Conservation (phyloP, 1,139 yeast genomes). For the Tardiomyces digboiensis region DNA sequence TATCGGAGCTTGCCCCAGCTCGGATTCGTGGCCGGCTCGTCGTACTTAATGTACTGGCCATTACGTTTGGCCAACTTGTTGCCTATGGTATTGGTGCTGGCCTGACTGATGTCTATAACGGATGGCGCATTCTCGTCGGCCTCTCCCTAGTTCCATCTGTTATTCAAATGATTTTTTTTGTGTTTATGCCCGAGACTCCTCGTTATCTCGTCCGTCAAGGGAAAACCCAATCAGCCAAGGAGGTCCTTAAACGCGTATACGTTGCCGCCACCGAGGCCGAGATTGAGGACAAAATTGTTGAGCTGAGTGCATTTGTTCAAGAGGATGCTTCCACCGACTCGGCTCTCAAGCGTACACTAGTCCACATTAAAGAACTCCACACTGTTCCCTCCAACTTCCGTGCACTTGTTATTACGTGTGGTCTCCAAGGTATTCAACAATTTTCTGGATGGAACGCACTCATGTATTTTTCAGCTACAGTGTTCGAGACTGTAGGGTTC, state of each 20-base stretch:
- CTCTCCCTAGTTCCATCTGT: constrained; percentile 82
- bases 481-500: constrained; percentile 85
- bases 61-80: constrained; percentile 85
- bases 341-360: not conserved
- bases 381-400: constrained; percentile 69
- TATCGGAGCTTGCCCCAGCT: constrained; percentile 88
- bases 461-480: constrained; percentile 88
- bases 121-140: constrained; percentile 93
- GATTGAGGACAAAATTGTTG: constrained; percentile 16
- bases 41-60: constrained; percentile 53
- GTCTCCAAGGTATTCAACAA: constrained; percentile 91
- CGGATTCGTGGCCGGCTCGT: constrained; percentile 73
- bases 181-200: constrained; percentile 93
- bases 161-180: constrained; percentile 63
- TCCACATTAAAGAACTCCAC: constrained; percentile 52
- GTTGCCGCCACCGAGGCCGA: constrained; percentile 19
- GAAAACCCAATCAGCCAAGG: constrained; percentile 51
- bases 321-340: not conserved
- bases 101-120: constrained; percentile 57
- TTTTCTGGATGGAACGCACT: constrained; percentile 92
- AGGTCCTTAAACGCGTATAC: constrained; percentile 45
- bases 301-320: constrained; percentile 10
- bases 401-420: constrained; percentile 83
- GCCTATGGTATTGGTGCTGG: constrained; percentile 96
- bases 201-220: constrained; percentile 74